Evolutionary conservation across 257 asterid species (phyloP), one percentile per base, ranked within the genome.

Genomic region (Capsicum rhomboideum): DNA sequence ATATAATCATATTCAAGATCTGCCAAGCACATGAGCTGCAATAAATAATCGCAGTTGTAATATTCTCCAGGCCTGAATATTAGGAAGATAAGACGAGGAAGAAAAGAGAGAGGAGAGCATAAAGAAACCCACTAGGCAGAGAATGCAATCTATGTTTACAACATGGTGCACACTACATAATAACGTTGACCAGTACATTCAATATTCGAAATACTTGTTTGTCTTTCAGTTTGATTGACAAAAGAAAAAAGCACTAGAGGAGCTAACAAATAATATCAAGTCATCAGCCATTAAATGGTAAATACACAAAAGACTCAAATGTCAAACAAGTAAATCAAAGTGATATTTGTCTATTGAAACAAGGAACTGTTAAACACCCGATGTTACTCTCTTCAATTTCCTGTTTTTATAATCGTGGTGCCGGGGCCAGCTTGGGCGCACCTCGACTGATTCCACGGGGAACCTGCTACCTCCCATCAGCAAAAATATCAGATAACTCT

Each of bases 11-110:
- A 89, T 87, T 94, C 98, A 37, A 96, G 93, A 90, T 94, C 97
- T 13, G 95, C 94, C 90, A 96, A 90, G 93, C 98, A 93, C 92
- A 92, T 93, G 66, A 92, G 90, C 99, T 94, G 94, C 93, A 91
- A 85, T 17, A 72, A 52, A 79, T 18, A 58, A 68, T 84, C 74
- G 37, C 79, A 56, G 5, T 37, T 46, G 44, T 17, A 29, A 85
- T 50, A 78, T 49, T 67, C 61, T 61, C 78, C 50, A 85, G 67
- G 68, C 80, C 10, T 77, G 66, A 54, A 82, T 69, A 54, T 49
- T 49, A 79, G 46, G 82, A 72, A 46, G 61, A 64, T 56, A 50
- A 26, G 17, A 64, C 5, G 6, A 28, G 72, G 9, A 46, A 29
- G 64, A 21, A 20, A 59, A 83, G 8, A 10, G 14, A 85, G 66